These are phyloP conservation scores for Irpex sp. DNA, from an alignment of 1,284 basidiomycete species.

Conservation along the genomic window DNA sequence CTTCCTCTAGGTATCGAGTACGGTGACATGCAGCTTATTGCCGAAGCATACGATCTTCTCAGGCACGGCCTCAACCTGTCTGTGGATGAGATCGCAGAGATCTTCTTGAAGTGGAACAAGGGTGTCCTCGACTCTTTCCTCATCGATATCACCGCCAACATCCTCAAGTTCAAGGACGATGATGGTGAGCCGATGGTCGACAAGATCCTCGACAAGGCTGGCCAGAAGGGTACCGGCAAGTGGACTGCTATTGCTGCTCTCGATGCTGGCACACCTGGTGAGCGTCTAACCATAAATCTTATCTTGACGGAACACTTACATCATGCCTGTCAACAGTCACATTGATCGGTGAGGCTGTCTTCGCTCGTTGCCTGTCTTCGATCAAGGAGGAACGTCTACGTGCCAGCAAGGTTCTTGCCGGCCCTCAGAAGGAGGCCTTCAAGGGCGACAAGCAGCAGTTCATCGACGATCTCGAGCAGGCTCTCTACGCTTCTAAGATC, in stretches of 20 bases:
- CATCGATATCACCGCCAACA: slow-evolving; percentile 96
- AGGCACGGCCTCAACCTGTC: slow-evolving; percentile 89
- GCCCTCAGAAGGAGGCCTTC: slow-evolving; percentile 91
- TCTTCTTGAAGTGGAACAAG: slow-evolving; percentile 94
- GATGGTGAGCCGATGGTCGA: slow-evolving; percentile 88
- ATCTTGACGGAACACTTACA: background rate
- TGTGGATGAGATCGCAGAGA: slow-evolving; percentile 86
- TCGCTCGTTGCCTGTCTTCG: slow-evolving; percentile 96
- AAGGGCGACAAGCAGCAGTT: slow-evolving; percentile 98
- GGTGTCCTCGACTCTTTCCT: slow-evolving; percentile 99
- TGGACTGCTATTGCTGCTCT: slow-evolving; percentile 99
- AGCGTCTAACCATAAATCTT: slow-evolving; percentile 20
- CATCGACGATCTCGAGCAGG: slow-evolving; percentile 98
- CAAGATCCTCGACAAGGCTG: slow-evolving; percentile 95
- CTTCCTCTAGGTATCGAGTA: slow-evolving; percentile 84
- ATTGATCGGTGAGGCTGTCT: slow-evolving; percentile 98
- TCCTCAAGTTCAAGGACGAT: slow-evolving; percentile 94
- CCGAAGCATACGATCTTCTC: slow-evolving; percentile 98
- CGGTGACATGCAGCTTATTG: slow-evolving; percentile 99
- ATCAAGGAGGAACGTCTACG: slow-evolving; percentile 97
- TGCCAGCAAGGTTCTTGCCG: slow-evolving; percentile 88
- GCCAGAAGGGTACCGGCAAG: slow-evolving; percentile 99
- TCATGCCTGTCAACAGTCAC: slow-evolving; percentile 62
- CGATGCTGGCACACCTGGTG: slow-evolving; percentile 88
- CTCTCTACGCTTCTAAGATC: slow-evolving; percentile 99